phyloP scores from a whole-genome alignment of 768 basidiomycete genomes.

The Boletus bicolor region DNA sequence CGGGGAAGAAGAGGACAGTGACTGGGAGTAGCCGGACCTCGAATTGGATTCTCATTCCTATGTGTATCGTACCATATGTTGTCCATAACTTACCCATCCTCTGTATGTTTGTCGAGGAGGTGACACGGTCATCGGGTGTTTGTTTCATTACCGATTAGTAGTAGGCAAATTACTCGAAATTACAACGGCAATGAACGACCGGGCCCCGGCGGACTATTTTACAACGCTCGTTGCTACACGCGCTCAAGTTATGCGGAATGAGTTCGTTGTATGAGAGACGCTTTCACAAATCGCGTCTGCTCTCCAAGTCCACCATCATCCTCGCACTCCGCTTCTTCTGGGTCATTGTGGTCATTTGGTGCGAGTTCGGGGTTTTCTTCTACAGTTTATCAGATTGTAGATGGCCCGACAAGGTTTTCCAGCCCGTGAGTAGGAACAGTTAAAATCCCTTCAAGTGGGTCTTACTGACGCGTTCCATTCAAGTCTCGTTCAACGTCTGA shows the following conservation, averaged over 20 bases:
- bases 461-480: conserved; percentile 2
- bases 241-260: conserved; percentile 26
- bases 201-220: no score
- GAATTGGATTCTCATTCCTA: neutral
- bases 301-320: conserved; percentile 32
- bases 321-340: conserved; percentile 50
- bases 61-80: conserved; percentile 20
- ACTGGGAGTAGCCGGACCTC: conserved; percentile 53
- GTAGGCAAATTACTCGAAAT: conserved; percentile 1
- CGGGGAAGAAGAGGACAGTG: conserved; percentile 30
- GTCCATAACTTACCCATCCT: no score
- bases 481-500: conserved; percentile 13
- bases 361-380: conserved; percentile 58
- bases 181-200: conserved; percentile 10
- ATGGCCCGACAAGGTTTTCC: conserved; percentile 50
- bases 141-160: conserved; percentile 6
- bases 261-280: conserved; percentile 29
- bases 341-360: conserved; percentile 60
- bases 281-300: conserved; percentile 20
- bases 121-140: neutral
- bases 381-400: conserved; percentile 55
- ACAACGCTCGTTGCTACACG: neutral
- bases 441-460: neutral
- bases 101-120: neutral
- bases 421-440: conserved; percentile 22